Percentiles rank a stretch among this genome's conserved stretches.
These are phyloP conservation scores for Neckera pumila DNA, from an alignment of 225 moss, liverwort and hornwort genomes.

Conservation along the genomic window DNA sequence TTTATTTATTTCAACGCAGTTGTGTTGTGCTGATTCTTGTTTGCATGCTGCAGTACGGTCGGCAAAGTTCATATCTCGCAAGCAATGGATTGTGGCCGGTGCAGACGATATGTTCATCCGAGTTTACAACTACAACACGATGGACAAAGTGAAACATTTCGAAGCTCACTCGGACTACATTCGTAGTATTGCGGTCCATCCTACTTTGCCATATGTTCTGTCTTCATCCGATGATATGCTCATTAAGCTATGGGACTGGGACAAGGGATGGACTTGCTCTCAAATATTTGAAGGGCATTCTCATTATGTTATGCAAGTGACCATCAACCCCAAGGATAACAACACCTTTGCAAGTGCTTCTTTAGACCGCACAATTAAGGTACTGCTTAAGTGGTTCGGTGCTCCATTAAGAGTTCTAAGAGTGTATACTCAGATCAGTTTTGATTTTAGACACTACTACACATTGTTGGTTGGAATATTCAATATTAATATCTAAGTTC, in stretches of 20 bases:
- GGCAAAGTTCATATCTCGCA: conserved; percentile 83
- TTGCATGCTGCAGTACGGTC: conserved; percentile 47
- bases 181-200: conserved; percentile 74
- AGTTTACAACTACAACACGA: conserved; percentile 90
- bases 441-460: background rate
- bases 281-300: conserved; percentile 97
- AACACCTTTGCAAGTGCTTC: conserved; percentile 93
- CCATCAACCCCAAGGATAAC: conserved; percentile 81
- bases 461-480: background rate
- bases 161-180: conserved; percentile 94
- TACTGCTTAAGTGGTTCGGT: background rate
- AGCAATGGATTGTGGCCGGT: conserved; percentile 93
- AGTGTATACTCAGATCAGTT: background rate
- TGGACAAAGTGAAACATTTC: conserved; percentile 88
- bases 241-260: conserved; percentile 97
- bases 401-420: background rate
- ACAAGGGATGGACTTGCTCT: conserved; percentile 79
- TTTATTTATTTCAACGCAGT: background rate
- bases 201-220: conserved; percentile 77
- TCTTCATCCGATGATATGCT: conserved; percentile 96
- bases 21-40: background rate
- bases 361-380: conserved; percentile 85
- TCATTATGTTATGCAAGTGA: conserved; percentile 97
- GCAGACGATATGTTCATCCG: conserved; percentile 87
- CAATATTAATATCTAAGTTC: background rate